Evolutionary conservation across 345 rosid genomes (phyloP).

Genomic region (Eucalyptus regnans): DNA sequence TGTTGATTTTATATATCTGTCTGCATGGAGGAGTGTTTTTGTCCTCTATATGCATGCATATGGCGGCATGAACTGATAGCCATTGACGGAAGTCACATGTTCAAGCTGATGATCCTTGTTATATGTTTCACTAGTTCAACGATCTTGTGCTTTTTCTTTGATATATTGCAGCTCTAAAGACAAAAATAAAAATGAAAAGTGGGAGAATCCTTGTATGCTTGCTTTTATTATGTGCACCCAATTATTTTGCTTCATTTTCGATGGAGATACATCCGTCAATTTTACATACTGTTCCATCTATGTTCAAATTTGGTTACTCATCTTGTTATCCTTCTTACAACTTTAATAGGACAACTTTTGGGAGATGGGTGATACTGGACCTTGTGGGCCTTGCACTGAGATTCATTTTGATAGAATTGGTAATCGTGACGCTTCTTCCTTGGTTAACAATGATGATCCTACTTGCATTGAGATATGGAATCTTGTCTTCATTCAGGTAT

Average conservation of each 20-base stretch:
- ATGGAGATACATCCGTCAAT: not conserved
- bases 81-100: not conserved
- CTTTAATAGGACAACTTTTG: conserved; percentile 78
- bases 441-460: conserved; percentile 93
- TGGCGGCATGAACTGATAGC: not conserved
- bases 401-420: conserved; percentile 92
- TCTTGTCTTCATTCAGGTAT: conserved; percentile 95
- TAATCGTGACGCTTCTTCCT: conserved; percentile 64
- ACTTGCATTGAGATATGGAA: conserved; percentile 99
- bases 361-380: conserved; percentile 99
- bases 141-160: not conserved
- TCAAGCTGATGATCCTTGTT: not conserved
- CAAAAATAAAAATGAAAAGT: not conserved
- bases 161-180: not conserved
- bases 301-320: not conserved
- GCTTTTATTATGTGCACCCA: not conserved
- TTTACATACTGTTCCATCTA: not conserved
- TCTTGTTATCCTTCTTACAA: not conserved
- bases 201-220: not conserved
- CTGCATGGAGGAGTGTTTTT: not conserved
- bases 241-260: not conserved
- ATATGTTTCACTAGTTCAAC: not conserved
- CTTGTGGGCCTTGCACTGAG: conserved; percentile 98
- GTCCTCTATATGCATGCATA: not conserved
- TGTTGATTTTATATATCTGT: not conserved